Base-by-base conservation (phyloP, 1,284 basidiomycete species). In the Trametes versicolor region DNA sequence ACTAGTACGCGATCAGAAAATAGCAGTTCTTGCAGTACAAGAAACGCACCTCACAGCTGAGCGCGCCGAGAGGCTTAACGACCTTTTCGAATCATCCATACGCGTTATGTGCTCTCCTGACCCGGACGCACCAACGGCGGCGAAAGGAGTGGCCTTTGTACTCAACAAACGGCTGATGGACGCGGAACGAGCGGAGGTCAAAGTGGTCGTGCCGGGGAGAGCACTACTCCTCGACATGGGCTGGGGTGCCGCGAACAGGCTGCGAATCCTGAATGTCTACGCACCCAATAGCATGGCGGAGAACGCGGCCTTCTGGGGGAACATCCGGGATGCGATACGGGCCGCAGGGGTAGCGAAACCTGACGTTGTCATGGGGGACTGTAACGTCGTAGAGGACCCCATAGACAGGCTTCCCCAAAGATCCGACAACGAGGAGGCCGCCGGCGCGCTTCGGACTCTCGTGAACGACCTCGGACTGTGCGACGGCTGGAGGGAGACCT, bases 131-230 rank as follows among this genome's bases (percentile, higher is more conserved):
- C 32, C 29, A 19, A 52, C 50, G 9, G 51, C 27, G 19, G 51
- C 51, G 17, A n/a, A n/a, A 12, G 51, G 51, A 23, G 34, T 53
- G 5, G 51, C 51, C 4, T 53, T 53, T 10, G 51, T 37, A 19
- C 8, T 53, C 1, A 53, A 53, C n/a, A 45, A 45, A 32, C 27
- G 27, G 25, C 15, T 45, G 21, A 10, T 57, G 25, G 19, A 29
- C 5, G 55, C 7, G 17, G 23, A 15, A 4, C 19, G 4, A 7
- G 4, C 19, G 9, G 3, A 23, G 27, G 12, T 21, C 2, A 25
- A 25, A 36, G 34, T 17, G 1, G 1, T 23, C 6, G 23, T 39
- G 17, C n/a, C 51, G 1, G 51, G 51, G 5, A 53, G 51, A 39
- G 51, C 51, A 37, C 17, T 29, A 8, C 0, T 23, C 12, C 34